Percentiles rank a stretch among this genome's conserved stretches.
Evolutionary conservation across 768 basidiomycete genomes (phyloP).

Genomic region (Leccinellum luteum): DNA sequence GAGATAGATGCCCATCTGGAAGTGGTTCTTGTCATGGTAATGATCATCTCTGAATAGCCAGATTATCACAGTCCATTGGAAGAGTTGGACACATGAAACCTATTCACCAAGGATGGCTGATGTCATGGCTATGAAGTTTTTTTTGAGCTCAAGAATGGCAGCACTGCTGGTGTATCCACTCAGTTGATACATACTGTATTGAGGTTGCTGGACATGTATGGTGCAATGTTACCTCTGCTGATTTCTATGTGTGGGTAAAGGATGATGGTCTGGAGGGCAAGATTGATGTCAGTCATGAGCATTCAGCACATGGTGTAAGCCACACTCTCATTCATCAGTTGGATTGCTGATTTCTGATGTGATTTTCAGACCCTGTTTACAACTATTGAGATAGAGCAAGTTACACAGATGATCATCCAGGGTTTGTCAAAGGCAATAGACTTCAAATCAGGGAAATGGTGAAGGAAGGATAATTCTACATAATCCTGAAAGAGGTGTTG

Average conservation of each 20-base stretch:
- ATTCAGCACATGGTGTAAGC: background rate
- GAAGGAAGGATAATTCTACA: no score
- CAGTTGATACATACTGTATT: background rate
- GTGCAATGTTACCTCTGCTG: background rate
- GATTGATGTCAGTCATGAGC: background rate
- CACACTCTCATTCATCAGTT: background rate
- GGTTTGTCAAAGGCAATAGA: background rate
- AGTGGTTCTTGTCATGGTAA: background rate
- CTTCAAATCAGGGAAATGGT: no score
- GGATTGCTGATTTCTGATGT: background rate
- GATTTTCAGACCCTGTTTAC: constrained; percentile 1
- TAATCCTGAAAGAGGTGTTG: no score
- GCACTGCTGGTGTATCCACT: background rate
- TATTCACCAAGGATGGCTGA: background rate
- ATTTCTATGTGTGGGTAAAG: background rate
- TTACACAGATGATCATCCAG: background rate
- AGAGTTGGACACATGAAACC: background rate
- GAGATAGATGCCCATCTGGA: background rate
- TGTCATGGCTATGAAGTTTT: background rate
- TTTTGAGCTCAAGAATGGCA: background rate
- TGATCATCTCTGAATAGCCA: background rate
- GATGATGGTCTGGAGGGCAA: background rate
- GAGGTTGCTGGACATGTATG: background rate
- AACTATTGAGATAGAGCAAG: background rate
- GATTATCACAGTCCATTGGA: background rate